These are phyloP conservation scores for Discostella stelligeroides DNA, from an alignment of 108 stramenopile species.

Conservation along the genomic window DNA sequence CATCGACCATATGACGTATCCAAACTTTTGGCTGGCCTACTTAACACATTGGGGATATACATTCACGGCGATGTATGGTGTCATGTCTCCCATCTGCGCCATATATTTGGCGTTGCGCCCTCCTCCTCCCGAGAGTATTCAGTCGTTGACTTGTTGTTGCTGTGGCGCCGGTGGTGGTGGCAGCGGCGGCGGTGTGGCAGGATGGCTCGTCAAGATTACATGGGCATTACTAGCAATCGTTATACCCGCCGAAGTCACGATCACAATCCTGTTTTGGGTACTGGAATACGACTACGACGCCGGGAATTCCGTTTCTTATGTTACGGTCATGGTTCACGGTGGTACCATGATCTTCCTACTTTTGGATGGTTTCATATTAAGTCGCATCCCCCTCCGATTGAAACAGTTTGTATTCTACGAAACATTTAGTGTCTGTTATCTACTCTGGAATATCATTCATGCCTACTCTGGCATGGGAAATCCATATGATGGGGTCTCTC, in stretches of 20 bases:
- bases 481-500: slow-evolving; percentile 31
- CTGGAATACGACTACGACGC: slow-evolving; percentile 13
- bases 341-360: slow-evolving; percentile 9
- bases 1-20: neutral
- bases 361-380: slow-evolving; percentile 26
- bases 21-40: slow-evolving; percentile 21
- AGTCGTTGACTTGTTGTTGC: too few species aligned
- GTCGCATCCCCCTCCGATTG: slow-evolving; percentile 35
- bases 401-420: slow-evolving; percentile 42
- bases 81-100: slow-evolving; percentile 9
- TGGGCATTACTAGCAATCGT: slow-evolving; percentile 29
- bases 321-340: slow-evolving; percentile 14
- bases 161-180: too few species aligned
- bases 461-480: slow-evolving; percentile 35
- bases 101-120: slow-evolving; percentile 2
- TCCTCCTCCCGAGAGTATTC: neutral
- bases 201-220: neutral
- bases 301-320: neutral
- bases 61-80: neutral
- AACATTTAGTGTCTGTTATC: slow-evolving; percentile 19
- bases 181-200: neutral
- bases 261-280: slow-evolving; percentile 22
- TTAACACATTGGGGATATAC: slow-evolving; percentile 17
- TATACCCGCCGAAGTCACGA: slow-evolving; percentile 17
- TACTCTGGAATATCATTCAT: slow-evolving; percentile 47